Percentiles rank a stretch among this genome's conserved stretches.
These are phyloP conservation scores for Cyberlindnera bimundalis DNA, from an alignment of 805 yeast species.

Conservation along the genomic window DNA sequence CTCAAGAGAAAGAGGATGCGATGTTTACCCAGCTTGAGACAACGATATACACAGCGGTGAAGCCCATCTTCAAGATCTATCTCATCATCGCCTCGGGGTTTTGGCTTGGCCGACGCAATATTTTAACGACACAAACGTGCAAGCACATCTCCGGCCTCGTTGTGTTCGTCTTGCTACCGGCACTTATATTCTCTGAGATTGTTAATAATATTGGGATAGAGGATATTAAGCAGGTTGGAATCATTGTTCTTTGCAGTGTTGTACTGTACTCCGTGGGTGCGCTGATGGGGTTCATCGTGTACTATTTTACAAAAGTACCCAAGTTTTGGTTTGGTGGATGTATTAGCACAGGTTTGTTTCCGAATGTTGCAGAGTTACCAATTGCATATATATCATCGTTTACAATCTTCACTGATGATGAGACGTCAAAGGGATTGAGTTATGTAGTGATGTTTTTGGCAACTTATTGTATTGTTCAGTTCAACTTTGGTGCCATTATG, in stretches of 20 bases:
- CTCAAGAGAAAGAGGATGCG: no score
- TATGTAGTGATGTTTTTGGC: slow-evolving; percentile 75
- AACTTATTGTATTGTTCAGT: slow-evolving; percentile 56
- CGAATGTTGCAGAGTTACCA: slow-evolving; percentile 74
- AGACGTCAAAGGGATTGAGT: slow-evolving; percentile 75
- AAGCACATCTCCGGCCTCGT: slow-evolving; percentile 62
- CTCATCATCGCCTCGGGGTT: slow-evolving; percentile 68
- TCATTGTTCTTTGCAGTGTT: slow-evolving; percentile 50
- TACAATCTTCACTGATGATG: slow-evolving; percentile 34
- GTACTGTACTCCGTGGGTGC: slow-evolving; percentile 51
- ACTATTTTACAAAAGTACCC: slow-evolving; percentile 35
- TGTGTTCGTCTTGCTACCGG: slow-evolving; percentile 62
- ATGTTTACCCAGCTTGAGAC: slow-evolving; percentile 14
- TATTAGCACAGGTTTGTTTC: slow-evolving; percentile 65
- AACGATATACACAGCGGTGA: slow-evolving; percentile 56
- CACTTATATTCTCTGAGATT: slow-evolving; percentile 60
- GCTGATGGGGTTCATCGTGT: slow-evolving; percentile 33
- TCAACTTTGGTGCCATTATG: slow-evolving; percentile 73
- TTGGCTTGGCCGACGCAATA: slow-evolving; percentile 51
- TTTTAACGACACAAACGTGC: slow-evolving; percentile 59
- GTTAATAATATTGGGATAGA: slow-evolving; percentile 56
- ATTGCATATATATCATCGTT: slow-evolving; percentile 68
- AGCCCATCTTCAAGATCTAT: slow-evolving; percentile 75
- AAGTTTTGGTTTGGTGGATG: slow-evolving; percentile 70
- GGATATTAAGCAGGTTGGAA: slow-evolving; percentile 69